Evolutionary conservation across 169 alveolate genomes (phyloP), one percentile per base, ranked within the genome.

Genomic region (Cryptosporidium canis): DNA sequence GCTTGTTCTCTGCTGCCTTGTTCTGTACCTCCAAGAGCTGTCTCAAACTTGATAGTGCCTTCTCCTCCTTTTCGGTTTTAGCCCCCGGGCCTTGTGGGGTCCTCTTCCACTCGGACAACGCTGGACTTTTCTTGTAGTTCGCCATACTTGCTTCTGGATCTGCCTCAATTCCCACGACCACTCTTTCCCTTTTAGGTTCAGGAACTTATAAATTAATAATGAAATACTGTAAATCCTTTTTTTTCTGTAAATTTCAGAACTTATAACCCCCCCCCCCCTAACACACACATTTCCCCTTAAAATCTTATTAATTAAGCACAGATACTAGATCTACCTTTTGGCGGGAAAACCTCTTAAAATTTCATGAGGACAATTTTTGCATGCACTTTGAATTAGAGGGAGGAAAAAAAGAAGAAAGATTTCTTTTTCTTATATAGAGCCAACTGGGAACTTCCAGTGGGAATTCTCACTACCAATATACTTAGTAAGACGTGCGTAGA

Each of bases 1-100:
- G 63, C 7, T 77, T 77, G 66, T 61, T 77, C 44, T 77, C 87
- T 14, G 87, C 87, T 24, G 87, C 87, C 31, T 77, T 77, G 14
- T 77, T 77, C 21, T 77, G 87, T 21, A 77, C 87, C 16, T 77
- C 87, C 31, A 77, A 61, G 14, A 77, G 45, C 24, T 77, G 87
- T 12, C 61, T 55, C 47, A 77, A 58, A 27, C 87, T 77, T 43
- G 87, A 18, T 43, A 77, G 27, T 0, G 87, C 87, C 31, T 45
- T 55, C 8, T 55, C 70, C 44, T 77, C 87, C 45, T 77, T 77
- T 55, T 77, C 87, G 9, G 87, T 77, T 58, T 58, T 39, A 44
- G 87, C 72, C 18, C 87, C 87, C 11, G 72, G 72, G 12, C 87
- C 87, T 39, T 77, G 87, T 4, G 87, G 87, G 11, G 87, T 77